Evolutionary conservation across 345 rosid species (phyloP), one percentile per base, ranked within the genome.

Genomic region (Nephelium lappaceum): DNA sequence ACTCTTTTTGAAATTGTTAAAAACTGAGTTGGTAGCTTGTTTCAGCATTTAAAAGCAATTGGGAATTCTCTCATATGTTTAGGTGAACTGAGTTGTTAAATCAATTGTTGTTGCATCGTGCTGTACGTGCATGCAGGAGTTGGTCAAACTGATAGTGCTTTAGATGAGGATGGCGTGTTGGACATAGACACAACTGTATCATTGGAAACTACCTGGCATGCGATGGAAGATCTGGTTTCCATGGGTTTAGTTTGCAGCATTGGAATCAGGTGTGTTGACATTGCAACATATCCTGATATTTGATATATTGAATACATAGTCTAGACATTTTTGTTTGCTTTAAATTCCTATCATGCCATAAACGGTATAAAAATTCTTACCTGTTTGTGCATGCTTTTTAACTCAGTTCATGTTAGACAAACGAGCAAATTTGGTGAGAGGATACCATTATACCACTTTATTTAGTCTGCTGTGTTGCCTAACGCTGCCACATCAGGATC

Each of bases 121-220:
- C 63, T 51, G 18, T 15, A 51, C 57, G 1, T 51, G 57, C 14
- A 31, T 84, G 62, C 76, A 90, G 98, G 95, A 73, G 89, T 92
- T 61, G 98, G 98, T 76, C 76, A 87, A 38, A 89, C 94, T 23
- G 91, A 6, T 57, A 94, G 95, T 85, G 91, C 93, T 49, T 67
- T 90, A 83, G 94, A 82, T 5, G 92, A 87, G 63, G 94, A 94
- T 76, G 98, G 97, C 16, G 85, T 91, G 23, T 84, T 93, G 82
- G 97, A 91, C 31, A 93, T 93, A 5, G 93, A 94, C 84, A 93
- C 93, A 8, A 92, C 88, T 8, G 86, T 93, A 51, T 86, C 98
- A 39, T 73, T 94, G 85, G 97, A 94, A 79, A 89, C 88, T n/a
- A 94, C 98, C 49, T 94, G 97, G 98, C 97, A 85, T 86, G 87